Percentiles rank a stretch among this genome's conserved stretches.
Evolutionary conservation across 2,329 filamentous ascomycete genomes (phyloP).

Genomic region (Diplodia corticola): DNA sequence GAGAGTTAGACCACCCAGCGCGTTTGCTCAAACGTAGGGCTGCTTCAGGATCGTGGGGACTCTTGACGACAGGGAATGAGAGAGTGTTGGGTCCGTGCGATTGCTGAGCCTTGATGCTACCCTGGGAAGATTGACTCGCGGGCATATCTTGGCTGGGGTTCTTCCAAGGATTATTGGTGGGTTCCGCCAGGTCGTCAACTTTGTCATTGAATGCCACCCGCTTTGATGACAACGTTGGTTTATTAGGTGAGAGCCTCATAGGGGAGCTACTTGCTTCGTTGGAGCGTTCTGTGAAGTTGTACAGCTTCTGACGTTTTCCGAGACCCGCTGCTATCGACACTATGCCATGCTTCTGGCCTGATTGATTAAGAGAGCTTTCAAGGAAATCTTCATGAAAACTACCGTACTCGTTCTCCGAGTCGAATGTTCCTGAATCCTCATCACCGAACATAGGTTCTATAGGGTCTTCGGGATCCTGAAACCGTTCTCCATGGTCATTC

Average conservation of each 20-base stretch:
- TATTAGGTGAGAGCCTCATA: not conserved
- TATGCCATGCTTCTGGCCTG: not conserved
- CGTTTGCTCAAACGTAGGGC: constrained; percentile 65
- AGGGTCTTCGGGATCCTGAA: not conserved
- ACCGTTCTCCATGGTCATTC: not conserved
- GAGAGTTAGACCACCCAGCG: constrained; percentile 54
- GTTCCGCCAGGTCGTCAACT: not conserved
- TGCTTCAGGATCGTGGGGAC: constrained; percentile 66
- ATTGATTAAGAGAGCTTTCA: not conserved
- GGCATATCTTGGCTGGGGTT: constrained; percentile 4
- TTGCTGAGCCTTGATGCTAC: constrained; percentile 41
- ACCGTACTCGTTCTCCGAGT: constrained; percentile 21
- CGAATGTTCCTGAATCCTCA: not conserved
- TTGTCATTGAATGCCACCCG: constrained; percentile 12
- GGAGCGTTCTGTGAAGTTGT: not conserved
- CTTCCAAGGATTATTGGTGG: constrained; percentile 2
- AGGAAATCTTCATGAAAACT: constrained; percentile 21
- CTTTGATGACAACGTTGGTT: not conserved
- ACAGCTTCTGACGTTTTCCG: not conserved
- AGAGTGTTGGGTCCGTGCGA: constrained; percentile 49
- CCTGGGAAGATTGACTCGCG: constrained; percentile 41
- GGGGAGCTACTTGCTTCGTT: not conserved
- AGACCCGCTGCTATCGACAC: not conserved
- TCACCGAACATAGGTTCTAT: not conserved
- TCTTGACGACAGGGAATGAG: constrained; percentile 75